Evolutionary conservation across 805 yeast species (phyloP).

Genomic region (Wickerhamiella vanderwaltii): DNA sequence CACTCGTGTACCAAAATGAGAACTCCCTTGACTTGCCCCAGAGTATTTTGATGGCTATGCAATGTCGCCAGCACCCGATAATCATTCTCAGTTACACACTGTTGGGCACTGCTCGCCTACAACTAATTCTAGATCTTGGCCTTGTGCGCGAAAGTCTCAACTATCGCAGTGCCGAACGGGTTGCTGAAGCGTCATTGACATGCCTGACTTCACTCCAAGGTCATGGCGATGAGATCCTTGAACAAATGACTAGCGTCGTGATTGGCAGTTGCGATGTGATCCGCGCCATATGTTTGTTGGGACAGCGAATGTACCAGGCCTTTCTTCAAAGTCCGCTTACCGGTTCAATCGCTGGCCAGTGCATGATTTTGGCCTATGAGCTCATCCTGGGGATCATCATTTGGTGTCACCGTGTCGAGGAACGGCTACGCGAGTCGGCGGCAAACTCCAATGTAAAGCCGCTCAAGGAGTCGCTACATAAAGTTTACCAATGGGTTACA

Average conservation of each 20-base stretch:
- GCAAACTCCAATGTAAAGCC: slow-evolving; percentile 3
- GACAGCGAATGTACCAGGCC: slow-evolving; percentile 20
- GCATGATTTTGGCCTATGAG: slow-evolving; percentile 21
- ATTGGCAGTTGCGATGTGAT: slow-evolving; percentile 21
- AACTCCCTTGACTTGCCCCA: neutral
- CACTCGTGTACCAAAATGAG: slow-evolving; percentile 2
- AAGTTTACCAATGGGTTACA: slow-evolving; percentile 16
- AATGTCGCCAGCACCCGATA: slow-evolving; percentile 13
- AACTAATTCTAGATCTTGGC: slow-evolving; percentile 9
- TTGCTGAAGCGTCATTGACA: slow-evolving; percentile 14
- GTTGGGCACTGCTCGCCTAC: slow-evolving; percentile 10
- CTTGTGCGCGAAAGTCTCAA: slow-evolving; percentile 11
- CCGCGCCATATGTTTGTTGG: slow-evolving; percentile 21
- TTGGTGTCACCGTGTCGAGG: slow-evolving; percentile 25
- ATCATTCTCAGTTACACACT: slow-evolving; percentile 12
- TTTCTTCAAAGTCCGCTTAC: slow-evolving; percentile 20
- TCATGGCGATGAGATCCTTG: slow-evolving; percentile 7
- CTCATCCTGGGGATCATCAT: slow-evolving; percentile 21
- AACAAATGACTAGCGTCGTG: slow-evolving; percentile 16
- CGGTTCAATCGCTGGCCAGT: slow-evolving; percentile 17
- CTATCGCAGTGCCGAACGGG: slow-evolving; percentile 11
- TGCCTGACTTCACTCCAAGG: slow-evolving; percentile 1
- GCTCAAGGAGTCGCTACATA: slow-evolving; percentile 3
- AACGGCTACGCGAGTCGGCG: slow-evolving; percentile 13
- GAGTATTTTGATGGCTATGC: slow-evolving; percentile 8